These are phyloP conservation scores for Claviceps fusiformis DNA, from an alignment of 2,329 filamentous ascomycete genomes.

Conservation along the genomic window DNA sequence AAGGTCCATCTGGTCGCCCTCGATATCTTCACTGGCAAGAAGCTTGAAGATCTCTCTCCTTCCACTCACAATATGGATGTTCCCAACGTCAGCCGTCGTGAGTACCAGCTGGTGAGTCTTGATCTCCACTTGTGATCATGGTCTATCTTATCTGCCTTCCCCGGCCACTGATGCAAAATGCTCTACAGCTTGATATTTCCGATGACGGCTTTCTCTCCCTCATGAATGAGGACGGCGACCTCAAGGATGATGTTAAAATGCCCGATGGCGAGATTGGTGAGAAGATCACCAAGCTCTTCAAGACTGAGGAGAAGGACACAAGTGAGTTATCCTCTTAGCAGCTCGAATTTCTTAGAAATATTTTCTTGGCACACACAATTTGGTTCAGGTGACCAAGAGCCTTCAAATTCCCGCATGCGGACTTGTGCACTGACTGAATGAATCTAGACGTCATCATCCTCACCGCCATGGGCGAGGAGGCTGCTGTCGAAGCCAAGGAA, in stretches of 20 bases:
- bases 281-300: slow-evolving; percentile 72
- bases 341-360: background rate
- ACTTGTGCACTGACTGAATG: background rate
- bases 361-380: background rate
- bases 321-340: slow-evolving; percentile 48
- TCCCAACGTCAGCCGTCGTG: slow-evolving; percentile 77
- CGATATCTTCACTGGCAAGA: slow-evolving; percentile 99
- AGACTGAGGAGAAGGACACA: slow-evolving; percentile 75
- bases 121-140: background rate
- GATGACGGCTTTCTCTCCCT: slow-evolving; percentile 93
- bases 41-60: slow-evolving; percentile 96
- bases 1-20: slow-evolving; percentile 98
- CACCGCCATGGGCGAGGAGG: slow-evolving; percentile 92
- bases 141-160: background rate
- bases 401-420: background rate
- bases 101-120: slow-evolving; percentile 78
- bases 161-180: background rate
- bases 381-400: background rate
- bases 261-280: slow-evolving; percentile 82
- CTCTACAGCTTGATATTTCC: slow-evolving; percentile 68
- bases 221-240: slow-evolving; percentile 72
- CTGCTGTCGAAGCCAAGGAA: slow-evolving; percentile 88
- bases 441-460: slow-evolving; percentile 73
- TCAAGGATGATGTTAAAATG: slow-evolving; percentile 90
- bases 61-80: slow-evolving; percentile 99